Evolutionary conservation across 108 stramenopile species (phyloP).

Genomic region (Stephanodiscus triporus): DNA sequence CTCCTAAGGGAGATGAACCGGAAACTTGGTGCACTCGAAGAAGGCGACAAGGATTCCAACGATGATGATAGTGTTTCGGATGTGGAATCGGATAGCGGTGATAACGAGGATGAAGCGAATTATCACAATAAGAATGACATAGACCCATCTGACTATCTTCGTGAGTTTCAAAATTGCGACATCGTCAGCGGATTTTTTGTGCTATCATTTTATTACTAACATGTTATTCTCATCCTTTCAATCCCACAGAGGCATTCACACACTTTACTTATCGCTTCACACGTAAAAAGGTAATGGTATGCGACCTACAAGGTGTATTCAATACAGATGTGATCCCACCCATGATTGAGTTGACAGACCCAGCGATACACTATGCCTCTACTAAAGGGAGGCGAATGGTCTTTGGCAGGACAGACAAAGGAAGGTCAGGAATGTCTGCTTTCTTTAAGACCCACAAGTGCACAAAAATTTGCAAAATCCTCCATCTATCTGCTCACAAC

Average conservation of each 20-base stretch:
- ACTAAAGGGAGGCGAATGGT: conserved; percentile 43
- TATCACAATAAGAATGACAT: background rate
- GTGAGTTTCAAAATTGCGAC: background rate
- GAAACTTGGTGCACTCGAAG: conserved; percentile 25
- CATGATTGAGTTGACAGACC: conserved; percentile 66
- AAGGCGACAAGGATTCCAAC: conserved; percentile 54
- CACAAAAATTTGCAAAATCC: conserved; percentile 53
- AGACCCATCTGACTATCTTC: conserved; percentile 60
- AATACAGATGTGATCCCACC: conserved; percentile 59
- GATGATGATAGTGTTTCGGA: conserved; percentile 39
- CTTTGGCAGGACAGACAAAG: conserved; percentile 63
- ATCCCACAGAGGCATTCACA: conserved; percentile 32
- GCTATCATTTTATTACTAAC: background rate
- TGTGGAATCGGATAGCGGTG: conserved; percentile 21
- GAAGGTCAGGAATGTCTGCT: conserved; percentile 47
- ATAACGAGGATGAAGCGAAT: background rate
- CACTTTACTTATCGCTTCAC: conserved; percentile 66
- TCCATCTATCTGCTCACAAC: conserved; percentile 54
- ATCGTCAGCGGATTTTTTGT: background rate
- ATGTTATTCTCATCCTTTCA: background rate
- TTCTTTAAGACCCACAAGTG: conserved; percentile 70
- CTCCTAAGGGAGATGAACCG: conserved; percentile 9
- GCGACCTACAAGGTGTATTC: conserved; percentile 67
- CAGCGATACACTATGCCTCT: conserved; percentile 61
- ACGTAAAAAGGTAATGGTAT: conserved; percentile 48